Evolutionary conservation across 2,329 filamentous ascomycete genomes (phyloP), one percentile per base, ranked within the genome.

Genomic region (Colletotrichum falcatum): DNA sequence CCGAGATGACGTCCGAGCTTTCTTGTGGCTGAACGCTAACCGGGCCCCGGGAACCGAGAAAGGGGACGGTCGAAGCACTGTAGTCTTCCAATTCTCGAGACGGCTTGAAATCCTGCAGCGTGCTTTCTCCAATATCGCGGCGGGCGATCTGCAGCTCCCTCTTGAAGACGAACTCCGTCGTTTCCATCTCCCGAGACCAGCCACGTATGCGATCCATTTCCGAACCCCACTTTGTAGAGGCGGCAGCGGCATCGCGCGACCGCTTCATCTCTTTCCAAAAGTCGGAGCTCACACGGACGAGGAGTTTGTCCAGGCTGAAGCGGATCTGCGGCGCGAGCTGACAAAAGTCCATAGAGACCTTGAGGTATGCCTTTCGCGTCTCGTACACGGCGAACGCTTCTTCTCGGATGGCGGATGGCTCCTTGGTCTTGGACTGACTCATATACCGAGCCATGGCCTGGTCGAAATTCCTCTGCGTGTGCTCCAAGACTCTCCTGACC

Each of bases 361-460:
- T 95, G 53, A 98, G 85, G 79, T 99, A 99, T 39, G 91, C 89
- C 77, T 96, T 97, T 69, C 95, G 90, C 30, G 94, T 93, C 83
- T 98, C 96, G 78, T 97, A 96, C 46, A 98, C 89, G 78, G 96
- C 91, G 77, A 99, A 99, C 0, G 96, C 96, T 81, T 99, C 96
- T 80, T 99, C 96, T 71, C 96, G 89, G 66, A 99, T 85, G 1
- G 94, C 89, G 0, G 94, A 98, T 0, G 95, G 89, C 80, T 99
- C 96, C 81, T 98, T 99, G 7, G 94, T 91, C 84, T 98, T 98
- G 74, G 91, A 92, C 81, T 98, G 94, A 3, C 88, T 86, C 6
- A 94, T 88, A 78, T 97, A 98, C 69, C 95, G 90, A 28, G 93
- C 89, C 68, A 98, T 87, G 3, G 93, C 90, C 65, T 88, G 88